phyloP scores from a whole-genome alignment of 306 rosid species.

The Vigna hirtella region DNA sequence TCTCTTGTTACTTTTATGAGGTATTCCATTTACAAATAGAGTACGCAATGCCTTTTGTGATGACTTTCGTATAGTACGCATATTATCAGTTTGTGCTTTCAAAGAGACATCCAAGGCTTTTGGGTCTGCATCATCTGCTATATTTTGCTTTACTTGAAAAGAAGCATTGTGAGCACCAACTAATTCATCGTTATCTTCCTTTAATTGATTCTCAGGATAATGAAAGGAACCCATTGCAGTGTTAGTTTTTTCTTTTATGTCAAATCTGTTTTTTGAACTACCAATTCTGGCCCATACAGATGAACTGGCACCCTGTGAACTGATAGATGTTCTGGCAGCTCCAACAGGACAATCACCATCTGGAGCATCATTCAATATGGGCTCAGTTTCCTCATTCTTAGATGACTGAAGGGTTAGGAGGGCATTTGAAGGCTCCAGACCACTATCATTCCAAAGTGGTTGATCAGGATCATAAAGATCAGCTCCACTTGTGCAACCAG shows the following conservation, averaged over 20 bases:
- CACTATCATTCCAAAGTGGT: conserved; percentile 92
- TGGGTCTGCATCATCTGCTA: conserved; percentile 63
- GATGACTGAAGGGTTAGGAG: conserved; percentile 68
- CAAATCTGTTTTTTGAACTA: conserved; percentile 70
- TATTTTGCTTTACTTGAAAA: conserved; percentile 65
- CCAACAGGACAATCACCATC: conserved; percentile 65
- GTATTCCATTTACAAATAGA: conserved; percentile 90
- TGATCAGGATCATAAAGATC: conserved; percentile 99
- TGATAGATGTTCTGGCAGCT: conserved; percentile 57
- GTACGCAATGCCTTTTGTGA: conserved; percentile 92
- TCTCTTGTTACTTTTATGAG: conserved; percentile 75
- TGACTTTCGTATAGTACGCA: conserved; percentile 66
- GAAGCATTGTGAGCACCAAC: conserved; percentile 55
- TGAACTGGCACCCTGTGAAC: conserved; percentile 63
- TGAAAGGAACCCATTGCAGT: conserved; percentile 59
- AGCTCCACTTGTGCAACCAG: conserved; percentile 70
- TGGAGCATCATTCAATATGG: conserved; percentile 59
- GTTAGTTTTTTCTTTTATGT: conserved; percentile 66
- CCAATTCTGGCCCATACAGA: conserved; percentile 95
- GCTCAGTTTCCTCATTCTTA: conserved; percentile 73
- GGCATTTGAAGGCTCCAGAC: conserved; percentile 75
- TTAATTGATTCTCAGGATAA: conserved; percentile 63
- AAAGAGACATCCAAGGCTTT: conserved; percentile 58
- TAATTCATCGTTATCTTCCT: conserved; percentile 64
- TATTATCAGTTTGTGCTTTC: conserved; percentile 61